Percentiles rank a stretch among this genome's conserved stretches.
These are phyloP conservation scores for Pugionium cornutum DNA, from an alignment of 345 rosid genomes.

Conservation along the genomic window DNA sequence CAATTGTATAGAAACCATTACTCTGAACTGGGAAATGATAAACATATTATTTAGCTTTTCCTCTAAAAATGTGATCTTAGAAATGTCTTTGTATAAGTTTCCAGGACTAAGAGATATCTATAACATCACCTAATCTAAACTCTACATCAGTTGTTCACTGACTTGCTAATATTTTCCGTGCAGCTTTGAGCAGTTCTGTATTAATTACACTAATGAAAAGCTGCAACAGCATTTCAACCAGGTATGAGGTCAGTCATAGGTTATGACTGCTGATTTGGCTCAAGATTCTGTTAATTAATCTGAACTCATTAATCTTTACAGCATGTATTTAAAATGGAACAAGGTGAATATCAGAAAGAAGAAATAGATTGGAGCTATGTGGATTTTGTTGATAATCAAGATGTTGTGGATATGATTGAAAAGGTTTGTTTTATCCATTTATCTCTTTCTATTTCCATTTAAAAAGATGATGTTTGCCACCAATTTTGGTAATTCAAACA, in stretches of 20 bases:
- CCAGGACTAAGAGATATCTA: conserved; percentile 2
- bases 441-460: conserved; percentile 1
- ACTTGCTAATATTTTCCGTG: conserved; percentile 26
- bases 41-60: not conserved
- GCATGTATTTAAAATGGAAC: conserved; percentile 25
- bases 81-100: conserved; percentile 13
- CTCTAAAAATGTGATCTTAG: conserved; percentile 4
- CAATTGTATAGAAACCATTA: not conserved
- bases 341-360: conserved; percentile 15
- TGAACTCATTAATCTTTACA: conserved; percentile 24
- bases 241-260: conserved; percentile 41
- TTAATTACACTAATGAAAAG: conserved; percentile 21
- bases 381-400: conserved; percentile 18
- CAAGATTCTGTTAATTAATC: conserved; percentile 36
- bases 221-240: conserved; percentile 23
- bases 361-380: conserved; percentile 25
- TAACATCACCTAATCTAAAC: conserved; percentile 20
- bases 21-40: conserved; percentile 14
- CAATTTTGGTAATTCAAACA: conserved; percentile 15
- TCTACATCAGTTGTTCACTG: conserved; percentile 22
- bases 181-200: conserved; percentile 22
- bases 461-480: not conserved
- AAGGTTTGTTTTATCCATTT: conserved; percentile 21
- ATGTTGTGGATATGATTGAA: conserved; percentile 21
- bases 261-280: conserved; percentile 27